Base-by-base conservation (phyloP, 257 asterid genomes). In the Primulina eburnea region DNA sequence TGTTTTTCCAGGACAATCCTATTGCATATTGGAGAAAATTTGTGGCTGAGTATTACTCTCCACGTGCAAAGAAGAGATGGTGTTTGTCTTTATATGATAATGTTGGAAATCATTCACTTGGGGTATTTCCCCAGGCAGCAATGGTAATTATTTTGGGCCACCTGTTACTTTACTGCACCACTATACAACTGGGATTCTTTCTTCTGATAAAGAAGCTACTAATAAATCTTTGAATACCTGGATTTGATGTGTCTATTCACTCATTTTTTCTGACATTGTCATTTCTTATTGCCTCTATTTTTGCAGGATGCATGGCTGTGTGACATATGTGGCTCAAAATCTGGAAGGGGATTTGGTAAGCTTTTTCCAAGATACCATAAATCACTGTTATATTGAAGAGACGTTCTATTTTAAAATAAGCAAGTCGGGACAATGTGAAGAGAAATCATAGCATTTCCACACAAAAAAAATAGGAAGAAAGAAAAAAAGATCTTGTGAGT, bases 311-410 rank as follows among this genome's bases (percentile, higher is more conserved):
- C 97, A 63, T 94, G 97, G 96, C 96, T 89, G 78, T 94, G 99
- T 79, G 98, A 91, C 77, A 88, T 94, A 59, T 94, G 99, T 79
- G 90, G 92, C 70, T 91, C 97, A 52, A 94, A 89, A 82, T 94
- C 99, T 74, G 98, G 99, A 79, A 88, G 90, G 85, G 98, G 99
- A 77, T 94, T 91, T 75, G 99, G 99, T 94, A 75, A 85, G 96
- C 74, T 73, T 70, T 55, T 43, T 60, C 53, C 56, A 59, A 50
- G 21, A 26, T 71, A 52, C 7, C 67, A 63, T 53, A 63, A 26
- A 58, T 61, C 38, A 20, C 37, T 73, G 30, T 37, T 21, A 56
- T 66, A 73, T 57, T 17, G 34, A 55, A 73, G 14, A 66, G n/a
- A 68, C 24, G 64, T 50, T 50, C 57, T 17, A 50, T 50, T 50